Base-by-base conservation (phyloP, 2,329 filamentous ascomycete genomes). In the Coniochaeta hoffmannii region DNA sequence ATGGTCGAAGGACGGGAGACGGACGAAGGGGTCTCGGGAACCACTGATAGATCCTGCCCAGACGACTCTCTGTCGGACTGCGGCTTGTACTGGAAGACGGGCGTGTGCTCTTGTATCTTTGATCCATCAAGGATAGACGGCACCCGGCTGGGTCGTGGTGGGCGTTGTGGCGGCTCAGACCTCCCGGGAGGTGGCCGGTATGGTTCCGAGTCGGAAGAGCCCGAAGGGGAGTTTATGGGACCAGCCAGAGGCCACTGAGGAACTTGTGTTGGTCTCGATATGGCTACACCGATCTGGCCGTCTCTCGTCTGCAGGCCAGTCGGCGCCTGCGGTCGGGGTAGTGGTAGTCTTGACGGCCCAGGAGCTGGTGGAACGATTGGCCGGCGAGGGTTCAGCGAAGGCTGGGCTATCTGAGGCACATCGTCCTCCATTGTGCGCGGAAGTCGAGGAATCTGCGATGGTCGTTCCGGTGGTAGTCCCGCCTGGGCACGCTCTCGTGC, bases 61-160 rank as follows among this genome's bases (percentile, higher is more conserved):
- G 61, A 57, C 14, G 71, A 70, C 56, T 68, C 70, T 51, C 71
- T 69, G 7, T 63, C 61, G 49, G 63, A 65, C 52, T 73, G 72
- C 4, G 71, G 71, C 34, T 65, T 63, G 55, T 76, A 77, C 55
- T 76, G 76, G 54, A 84, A 83, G 4, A 76, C 69, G 9, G 81
- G 80, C 0, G 77, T 81, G 22, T 73, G 77, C 6, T 83, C 79
- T 66, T 85, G 79, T 14, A 82, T 64, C 56, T 72, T 76, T 36
- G 81, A 79, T 56, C 73, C 73, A 61, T 85, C 81, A 24, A 83
- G 68, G 32, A 84, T 77, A 0, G 81, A 84, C 10, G 81, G 81
- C 2, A 85, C 80, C 58, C 74, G 68, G 61, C 81, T 85, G 8
- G 83, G 82, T 35, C 83, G 76, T 11, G 80, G 80, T 10, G 83